These are phyloP conservation scores for Termitomyces sp. DNA, from an alignment of 768 basidiomycete species.

Conservation along the genomic window DNA sequence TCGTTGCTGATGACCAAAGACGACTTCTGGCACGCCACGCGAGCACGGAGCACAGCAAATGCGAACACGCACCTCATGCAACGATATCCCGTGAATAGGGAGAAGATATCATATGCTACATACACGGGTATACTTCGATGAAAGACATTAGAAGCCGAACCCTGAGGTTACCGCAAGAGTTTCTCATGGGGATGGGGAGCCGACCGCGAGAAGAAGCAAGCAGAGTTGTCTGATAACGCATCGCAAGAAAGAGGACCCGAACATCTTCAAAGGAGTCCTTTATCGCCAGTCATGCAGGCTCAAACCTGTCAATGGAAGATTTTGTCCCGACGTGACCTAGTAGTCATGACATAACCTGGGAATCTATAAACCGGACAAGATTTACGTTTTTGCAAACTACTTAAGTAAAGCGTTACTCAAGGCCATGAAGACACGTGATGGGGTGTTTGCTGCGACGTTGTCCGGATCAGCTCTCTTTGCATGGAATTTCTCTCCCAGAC, in stretches of 20 bases:
- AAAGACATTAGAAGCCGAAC: no score
- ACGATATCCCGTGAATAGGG: background rate
- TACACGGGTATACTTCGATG: background rate
- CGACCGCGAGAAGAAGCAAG: no score
- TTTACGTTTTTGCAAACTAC: no score
- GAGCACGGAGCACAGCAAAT: background rate
- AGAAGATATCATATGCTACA: background rate
- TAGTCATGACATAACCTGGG: background rate
- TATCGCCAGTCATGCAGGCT: background rate
- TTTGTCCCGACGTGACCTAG: background rate
- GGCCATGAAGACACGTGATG: constrained; percentile 9
- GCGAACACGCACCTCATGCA: background rate
- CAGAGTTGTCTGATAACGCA: background rate
- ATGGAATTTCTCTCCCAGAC: constrained; percentile 88
- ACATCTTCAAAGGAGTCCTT: background rate
- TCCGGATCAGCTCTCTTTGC: background rate
- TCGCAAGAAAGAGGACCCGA: background rate
- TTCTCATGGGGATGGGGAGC: background rate
- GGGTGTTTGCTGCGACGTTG: background rate
- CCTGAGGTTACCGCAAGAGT: background rate
- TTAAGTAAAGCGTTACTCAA: no score
- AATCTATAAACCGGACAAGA: no score
- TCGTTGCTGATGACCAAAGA: constrained; percentile 9
- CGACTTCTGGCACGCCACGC: constrained; percentile 1
- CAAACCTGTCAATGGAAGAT: background rate